Evolutionary conservation across 1,284 basidiomycete species (phyloP).

Genomic region (Ceratobasidium sp.): DNA sequence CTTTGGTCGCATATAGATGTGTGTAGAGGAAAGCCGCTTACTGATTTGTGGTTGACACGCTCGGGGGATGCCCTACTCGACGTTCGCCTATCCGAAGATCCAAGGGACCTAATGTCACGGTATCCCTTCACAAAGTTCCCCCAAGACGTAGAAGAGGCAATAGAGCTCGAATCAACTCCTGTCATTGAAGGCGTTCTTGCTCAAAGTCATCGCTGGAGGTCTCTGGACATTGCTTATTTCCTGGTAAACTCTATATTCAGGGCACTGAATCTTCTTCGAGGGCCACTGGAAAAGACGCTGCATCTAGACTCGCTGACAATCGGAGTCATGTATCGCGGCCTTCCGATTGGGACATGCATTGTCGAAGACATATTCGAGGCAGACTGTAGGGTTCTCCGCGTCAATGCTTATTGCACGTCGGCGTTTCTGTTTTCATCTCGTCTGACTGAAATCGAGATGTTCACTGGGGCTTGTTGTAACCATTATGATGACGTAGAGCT

Average conservation of each 20-base stretch:
- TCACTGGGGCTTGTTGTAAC: not conserved
- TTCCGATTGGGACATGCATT: not conserved
- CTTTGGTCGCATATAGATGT: conserved; percentile 5
- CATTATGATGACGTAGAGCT: not conserved
- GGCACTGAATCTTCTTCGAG: not conserved
- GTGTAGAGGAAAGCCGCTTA: not conserved
- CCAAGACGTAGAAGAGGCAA: not conserved
- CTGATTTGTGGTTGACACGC: not conserved
- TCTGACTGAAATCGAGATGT: conserved; percentile 5
- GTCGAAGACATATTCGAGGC: not conserved
- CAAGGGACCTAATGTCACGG: not conserved
- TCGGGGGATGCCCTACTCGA: not conserved
- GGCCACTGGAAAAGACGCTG: not conserved
- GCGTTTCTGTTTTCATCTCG: not conserved
- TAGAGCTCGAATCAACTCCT: no score
- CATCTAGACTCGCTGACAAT: not conserved
- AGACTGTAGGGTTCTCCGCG: not conserved
- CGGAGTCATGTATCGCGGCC: not conserved
- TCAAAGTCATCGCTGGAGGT: not conserved
- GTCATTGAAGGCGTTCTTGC: not conserved
- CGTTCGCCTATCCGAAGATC: not conserved
- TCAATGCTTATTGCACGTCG: not conserved
- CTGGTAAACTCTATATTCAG: not conserved
- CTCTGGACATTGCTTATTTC: not conserved
- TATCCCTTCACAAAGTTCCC: no score